These are phyloP conservation scores for Aureobasidium lini DNA, from an alignment of 2,329 filamentous ascomycete genomes.

Conservation along the genomic window DNA sequence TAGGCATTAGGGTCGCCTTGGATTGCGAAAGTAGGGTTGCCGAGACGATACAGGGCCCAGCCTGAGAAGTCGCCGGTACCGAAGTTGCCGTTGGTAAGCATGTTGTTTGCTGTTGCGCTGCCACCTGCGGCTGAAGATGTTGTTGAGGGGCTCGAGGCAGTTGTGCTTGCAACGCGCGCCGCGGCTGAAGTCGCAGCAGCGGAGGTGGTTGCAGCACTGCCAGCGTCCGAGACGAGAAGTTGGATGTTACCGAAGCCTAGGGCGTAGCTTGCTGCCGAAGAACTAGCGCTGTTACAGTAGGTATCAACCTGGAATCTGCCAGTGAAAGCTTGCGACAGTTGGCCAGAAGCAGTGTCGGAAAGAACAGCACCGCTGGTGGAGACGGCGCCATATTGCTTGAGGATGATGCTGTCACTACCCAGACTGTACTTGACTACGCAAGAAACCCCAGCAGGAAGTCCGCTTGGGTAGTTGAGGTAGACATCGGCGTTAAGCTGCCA, in stretches of 20 bases:
- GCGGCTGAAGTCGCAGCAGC: background rate
- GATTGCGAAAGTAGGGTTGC: background rate
- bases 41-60: slow-evolving; percentile 5
- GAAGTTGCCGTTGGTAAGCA: slow-evolving; percentile 10
- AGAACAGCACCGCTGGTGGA: background rate
- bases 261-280: background rate
- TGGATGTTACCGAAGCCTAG: slow-evolving; percentile 12
- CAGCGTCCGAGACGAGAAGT: background rate
- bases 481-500: slow-evolving; percentile 3
- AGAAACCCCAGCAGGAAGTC: background rate
- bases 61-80: background rate
- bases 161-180: background rate
- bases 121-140: background rate
- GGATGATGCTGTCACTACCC: slow-evolving; percentile 1
- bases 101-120: background rate
- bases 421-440: slow-evolving; percentile 13
- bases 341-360: slow-evolving; percentile 2
- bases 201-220: background rate
- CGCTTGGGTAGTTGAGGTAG: slow-evolving; percentile 5
- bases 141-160: background rate
- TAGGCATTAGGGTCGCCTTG: background rate
- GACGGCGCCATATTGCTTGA: slow-evolving; percentile 8
- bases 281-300: slow-evolving; percentile 9
- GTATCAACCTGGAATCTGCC: slow-evolving; percentile 5
- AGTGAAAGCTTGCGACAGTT: background rate